phyloP scores from a whole-genome alignment of 1,284 basidiomycete species.

The Microstroma glucosiphilum region DNA sequence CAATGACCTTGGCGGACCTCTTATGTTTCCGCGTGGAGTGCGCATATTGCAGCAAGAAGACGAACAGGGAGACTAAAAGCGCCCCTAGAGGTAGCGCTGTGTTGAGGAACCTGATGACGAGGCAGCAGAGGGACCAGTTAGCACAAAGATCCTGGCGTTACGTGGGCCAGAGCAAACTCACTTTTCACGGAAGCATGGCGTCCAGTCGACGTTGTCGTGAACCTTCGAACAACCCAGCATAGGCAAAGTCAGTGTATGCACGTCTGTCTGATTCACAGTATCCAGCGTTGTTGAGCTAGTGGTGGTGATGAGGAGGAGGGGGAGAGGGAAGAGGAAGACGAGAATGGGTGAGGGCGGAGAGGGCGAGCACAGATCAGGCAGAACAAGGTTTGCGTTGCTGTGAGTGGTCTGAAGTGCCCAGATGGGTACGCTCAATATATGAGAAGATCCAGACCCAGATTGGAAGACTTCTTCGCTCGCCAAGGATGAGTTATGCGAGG shows the following conservation, averaged over 20 bases:
- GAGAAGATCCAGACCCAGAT: too few relatives aligned
- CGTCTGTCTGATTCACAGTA: neutral
- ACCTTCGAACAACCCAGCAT: constrained; percentile 10
- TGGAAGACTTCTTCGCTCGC: too few relatives aligned
- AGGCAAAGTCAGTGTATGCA: neutral
- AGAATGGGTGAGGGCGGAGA: neutral
- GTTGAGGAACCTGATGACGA: constrained; percentile 19
- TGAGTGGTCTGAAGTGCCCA: too few relatives aligned
- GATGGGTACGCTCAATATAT: too few relatives aligned
- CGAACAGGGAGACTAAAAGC: constrained; percentile 20
- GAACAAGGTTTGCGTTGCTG: neutral
- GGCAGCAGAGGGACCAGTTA: neutral
- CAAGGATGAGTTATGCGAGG: too few relatives aligned
- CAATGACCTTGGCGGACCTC: constrained; percentile 26
- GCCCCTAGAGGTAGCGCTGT: constrained; percentile 21
- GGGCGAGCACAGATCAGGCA: constrained; percentile 3
- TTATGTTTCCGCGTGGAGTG: constrained; percentile 19
- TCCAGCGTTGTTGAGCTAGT: neutral
- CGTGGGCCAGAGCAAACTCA: neutral
- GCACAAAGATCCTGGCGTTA: neutral
- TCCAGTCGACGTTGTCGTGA: constrained; percentile 27
- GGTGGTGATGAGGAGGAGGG: neutral
- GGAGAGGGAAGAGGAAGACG: too few relatives aligned
- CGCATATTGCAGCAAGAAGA: constrained; percentile 21
- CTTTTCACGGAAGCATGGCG: constrained; percentile 23